Evolutionary conservation across 495 filamentous ascomycete genomes (phyloP).

Genomic region (Penicillium parvum): DNA sequence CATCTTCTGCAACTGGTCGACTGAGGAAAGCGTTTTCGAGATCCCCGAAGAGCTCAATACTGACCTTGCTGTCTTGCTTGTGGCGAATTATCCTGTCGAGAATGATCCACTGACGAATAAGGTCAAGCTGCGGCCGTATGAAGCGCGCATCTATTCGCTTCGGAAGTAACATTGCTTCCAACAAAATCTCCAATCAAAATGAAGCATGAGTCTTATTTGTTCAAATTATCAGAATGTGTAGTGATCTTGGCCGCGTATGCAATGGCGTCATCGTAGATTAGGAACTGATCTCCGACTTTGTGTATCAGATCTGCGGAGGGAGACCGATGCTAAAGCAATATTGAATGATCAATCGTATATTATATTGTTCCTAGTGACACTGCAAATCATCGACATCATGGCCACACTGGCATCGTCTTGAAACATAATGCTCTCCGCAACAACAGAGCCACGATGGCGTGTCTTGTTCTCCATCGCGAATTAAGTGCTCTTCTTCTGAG

Average conservation of each 20-base stretch:
- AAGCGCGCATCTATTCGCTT: conserved; percentile 14
- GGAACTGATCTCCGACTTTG: too few relatives aligned
- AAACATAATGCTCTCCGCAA: background rate
- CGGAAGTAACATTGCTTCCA: conserved; percentile 6
- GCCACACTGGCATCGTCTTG: background rate
- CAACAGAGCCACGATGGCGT: background rate
- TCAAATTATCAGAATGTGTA: too few relatives aligned
- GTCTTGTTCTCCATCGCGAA: background rate
- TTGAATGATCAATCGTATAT: background rate
- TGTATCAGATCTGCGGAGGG: too few relatives aligned
- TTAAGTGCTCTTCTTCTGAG: conserved; percentile 45
- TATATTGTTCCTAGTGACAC: background rate
- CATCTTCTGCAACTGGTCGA: conserved; percentile 11
- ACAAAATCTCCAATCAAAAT: too few relatives aligned
- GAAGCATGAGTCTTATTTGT: too few relatives aligned
- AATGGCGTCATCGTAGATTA: too few relatives aligned
- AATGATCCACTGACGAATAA: conserved; percentile 3
- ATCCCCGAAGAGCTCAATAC: background rate
- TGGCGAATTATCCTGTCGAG: conserved; percentile 2
- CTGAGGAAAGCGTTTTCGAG: background rate
- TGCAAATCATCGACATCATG: conserved; percentile 1
- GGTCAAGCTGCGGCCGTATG: conserved; percentile 9
- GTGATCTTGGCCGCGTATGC: too few relatives aligned
- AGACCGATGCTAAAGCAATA: too few relatives aligned
- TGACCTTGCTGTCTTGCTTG: background rate